These are phyloP conservation scores for Diplocarpon rosae DNA, from an alignment of 2,329 filamentous ascomycete genomes.

Conservation along the genomic window DNA sequence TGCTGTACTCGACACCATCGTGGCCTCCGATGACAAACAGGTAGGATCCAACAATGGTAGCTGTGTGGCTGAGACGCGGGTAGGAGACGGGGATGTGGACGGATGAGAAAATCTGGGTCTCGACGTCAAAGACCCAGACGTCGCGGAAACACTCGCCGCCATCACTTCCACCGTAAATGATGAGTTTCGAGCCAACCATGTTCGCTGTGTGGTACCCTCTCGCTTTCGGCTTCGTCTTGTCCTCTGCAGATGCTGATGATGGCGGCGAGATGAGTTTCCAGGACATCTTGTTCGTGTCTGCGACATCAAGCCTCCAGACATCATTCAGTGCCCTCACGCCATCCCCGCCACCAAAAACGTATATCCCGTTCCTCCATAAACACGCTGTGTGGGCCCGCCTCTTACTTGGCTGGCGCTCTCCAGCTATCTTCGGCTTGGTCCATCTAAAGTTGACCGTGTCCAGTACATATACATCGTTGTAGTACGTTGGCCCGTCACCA, in stretches of 20 bases:
- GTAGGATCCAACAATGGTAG: conserved; percentile 59
- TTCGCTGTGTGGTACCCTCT: conserved; percentile 63
- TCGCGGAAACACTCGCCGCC: conserved; percentile 63
- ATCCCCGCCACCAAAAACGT: conserved; percentile 62
- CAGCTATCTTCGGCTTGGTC: conserved; percentile 47
- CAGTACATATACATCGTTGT: conserved; percentile 62
- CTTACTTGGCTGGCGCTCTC: conserved; percentile 47
- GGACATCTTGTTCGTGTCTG: conserved; percentile 54
- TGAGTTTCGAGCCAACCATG: conserved; percentile 61
- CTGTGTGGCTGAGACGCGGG: conserved; percentile 55
- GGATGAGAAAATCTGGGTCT: conserved; percentile 46
- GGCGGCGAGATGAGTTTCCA: conserved; percentile 50
- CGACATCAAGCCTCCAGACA: conserved; percentile 61
- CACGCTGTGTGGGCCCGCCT: conserved; percentile 60
- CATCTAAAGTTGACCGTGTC: conserved; percentile 60
- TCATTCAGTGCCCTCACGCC: conserved; percentile 61
- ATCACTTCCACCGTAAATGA: conserved; percentile 60
- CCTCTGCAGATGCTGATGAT: conserved; percentile 31
- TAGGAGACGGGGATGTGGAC: conserved; percentile 50
- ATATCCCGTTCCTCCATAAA: conserved; percentile 59
- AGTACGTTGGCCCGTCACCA: conserved; percentile 59
- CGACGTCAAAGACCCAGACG: conserved; percentile 63
- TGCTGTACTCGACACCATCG: conserved; percentile 58
- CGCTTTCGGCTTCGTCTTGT: conserved; percentile 45
- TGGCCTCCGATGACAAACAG: conserved; percentile 61